Evolutionary conservation across 163 green algal genomes (phyloP), one percentile per base, ranked within the genome.

Genomic region (Chloromonas sp.): DNA sequence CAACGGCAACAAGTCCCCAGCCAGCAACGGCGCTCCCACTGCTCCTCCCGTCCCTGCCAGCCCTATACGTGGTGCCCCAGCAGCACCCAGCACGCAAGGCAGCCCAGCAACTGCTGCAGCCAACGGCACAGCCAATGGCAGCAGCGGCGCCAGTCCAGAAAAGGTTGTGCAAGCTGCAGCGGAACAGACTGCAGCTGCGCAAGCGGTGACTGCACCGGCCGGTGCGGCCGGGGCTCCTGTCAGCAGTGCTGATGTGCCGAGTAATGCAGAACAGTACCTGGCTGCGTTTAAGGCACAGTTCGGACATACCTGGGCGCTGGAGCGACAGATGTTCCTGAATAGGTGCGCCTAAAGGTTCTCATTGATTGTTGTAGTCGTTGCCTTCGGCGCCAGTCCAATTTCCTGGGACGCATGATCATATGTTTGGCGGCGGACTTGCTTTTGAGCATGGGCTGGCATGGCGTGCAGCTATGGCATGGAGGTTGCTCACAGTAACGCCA

Each of bases 221-320:
- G 15, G 5, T 11, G 13, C 71, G 11, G 11, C 5, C 71, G 14
- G 71, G 71, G 11, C 71, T 11, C 11, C 79, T 76, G 74, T 5
- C 58, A 14, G 60, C 77, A 61, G 77, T 71, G 60, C 36, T 36
- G 60, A 36, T 3, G 71, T 58, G 14, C 13, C 13, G 61, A 2
- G 1, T 15, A 57, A 70, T 66, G 14, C 57, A 60, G 82, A 66
- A 60, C 36, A 60, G 1, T 82, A 83, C 1, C 83, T 86, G 77
- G 81, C 62, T 14, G 81, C 78, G 57, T 89, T 86, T 79, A 66
- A 84, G 2, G 8, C 78, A 5, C 62, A 78, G 66, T 76, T 85
- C 62, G 86, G 86, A 13, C 79, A 70, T 59, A 3, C 79, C 2
- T 82, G 71, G 3, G 11, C 15, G 13, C 8, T 71, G 3, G 79